Evolutionary conservation across 177 flowering plant genomes (phyloP), one percentile per base, ranked within the genome.

Genomic region (Tripterygium wilfordii): DNA sequence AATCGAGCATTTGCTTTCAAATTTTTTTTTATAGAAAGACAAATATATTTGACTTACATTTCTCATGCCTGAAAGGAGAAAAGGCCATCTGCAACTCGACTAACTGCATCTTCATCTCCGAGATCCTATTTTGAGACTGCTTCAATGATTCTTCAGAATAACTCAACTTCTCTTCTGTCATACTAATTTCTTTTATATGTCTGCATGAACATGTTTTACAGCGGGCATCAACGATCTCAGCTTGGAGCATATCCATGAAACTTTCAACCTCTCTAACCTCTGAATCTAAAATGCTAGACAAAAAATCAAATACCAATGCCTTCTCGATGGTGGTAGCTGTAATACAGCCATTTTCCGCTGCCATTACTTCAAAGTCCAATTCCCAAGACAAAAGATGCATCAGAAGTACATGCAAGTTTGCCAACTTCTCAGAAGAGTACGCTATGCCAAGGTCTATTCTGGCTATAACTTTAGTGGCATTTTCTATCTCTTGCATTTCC

Each of bases 381-480:
- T 63, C 66, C 54, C 38, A 33, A 15, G 62, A 50, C 64, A 63
- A 42, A 17, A 69, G 52, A 23, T 57, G 47, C 53, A 61, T 60
- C 25, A 84, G 55, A 50, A 87, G 81, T 25, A 77, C 42, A 55
- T 79, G 77, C 65, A 86, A 62, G 54, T 86, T 86, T 36, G 67
- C 61, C 56, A 84, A 60, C 67, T 90, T 90, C 67, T 90, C 91
- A 17, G 77, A 65, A 48, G 69, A 69, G 64, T 51, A 78, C 25
- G 82, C 87, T 46, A 80, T 54, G 58, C 76, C 82, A 17, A 80
- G 68, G 23, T 84, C 88, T 31, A 78, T 41, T 45, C 66, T 65
- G 16, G 72, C 71, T 36, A 87, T 48, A 63, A 65, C 30, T 53
- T 75, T 66, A n/a, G n/a, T n/a, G n/a, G n/a, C n/a, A 46, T 56